These are phyloP conservation scores for Colletotrichum abscissum DNA, from an alignment of 2,329 filamentous ascomycete species.

Conservation along the genomic window DNA sequence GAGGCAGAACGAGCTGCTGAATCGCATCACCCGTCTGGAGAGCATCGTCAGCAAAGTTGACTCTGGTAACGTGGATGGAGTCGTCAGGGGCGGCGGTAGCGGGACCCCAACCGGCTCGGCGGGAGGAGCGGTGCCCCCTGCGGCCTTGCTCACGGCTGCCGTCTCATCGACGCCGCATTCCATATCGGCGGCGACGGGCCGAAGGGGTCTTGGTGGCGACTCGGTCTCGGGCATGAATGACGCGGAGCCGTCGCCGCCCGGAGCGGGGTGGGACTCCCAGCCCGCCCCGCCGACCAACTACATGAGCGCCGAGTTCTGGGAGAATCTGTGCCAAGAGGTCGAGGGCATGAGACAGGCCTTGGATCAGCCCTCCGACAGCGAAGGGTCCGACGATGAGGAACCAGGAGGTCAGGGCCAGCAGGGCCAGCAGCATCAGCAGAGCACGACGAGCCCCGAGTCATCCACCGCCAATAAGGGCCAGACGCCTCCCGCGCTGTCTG, in stretches of 20 bases:
- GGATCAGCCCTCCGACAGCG: constrained; percentile 54
- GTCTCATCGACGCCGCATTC: constrained; percentile 5
- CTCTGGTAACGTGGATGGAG: constrained; percentile 37
- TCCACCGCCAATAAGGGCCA: constrained; percentile 34
- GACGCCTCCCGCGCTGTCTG: constrained; percentile 41
- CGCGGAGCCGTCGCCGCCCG: constrained; percentile 6
- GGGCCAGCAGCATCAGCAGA: background rate
- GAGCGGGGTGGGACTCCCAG: constrained; percentile 30
- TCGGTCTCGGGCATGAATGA: constrained; percentile 25
- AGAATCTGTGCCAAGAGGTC: constrained; percentile 55
- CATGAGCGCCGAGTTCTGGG: constrained; percentile 57
- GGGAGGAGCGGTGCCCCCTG: background rate
- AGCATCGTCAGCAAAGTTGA: constrained; percentile 57
- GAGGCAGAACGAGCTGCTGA: constrained; percentile 56
- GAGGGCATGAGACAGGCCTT: constrained; percentile 56
- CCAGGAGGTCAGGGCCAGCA: background rate
- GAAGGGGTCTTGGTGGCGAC: constrained; percentile 30
- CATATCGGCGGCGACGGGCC: background rate
- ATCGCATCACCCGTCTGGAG: constrained; percentile 57
- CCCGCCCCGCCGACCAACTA: constrained; percentile 46
- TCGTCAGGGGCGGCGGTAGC: background rate
- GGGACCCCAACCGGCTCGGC: background rate
- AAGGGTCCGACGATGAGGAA: constrained; percentile 45
- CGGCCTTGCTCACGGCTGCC: background rate
- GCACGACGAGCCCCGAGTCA: constrained; percentile 45